Evolutionary conservation across 2,329 filamentous ascomycete species (phyloP).

Genomic region (Nannizziopsis arthrosporioides): DNA sequence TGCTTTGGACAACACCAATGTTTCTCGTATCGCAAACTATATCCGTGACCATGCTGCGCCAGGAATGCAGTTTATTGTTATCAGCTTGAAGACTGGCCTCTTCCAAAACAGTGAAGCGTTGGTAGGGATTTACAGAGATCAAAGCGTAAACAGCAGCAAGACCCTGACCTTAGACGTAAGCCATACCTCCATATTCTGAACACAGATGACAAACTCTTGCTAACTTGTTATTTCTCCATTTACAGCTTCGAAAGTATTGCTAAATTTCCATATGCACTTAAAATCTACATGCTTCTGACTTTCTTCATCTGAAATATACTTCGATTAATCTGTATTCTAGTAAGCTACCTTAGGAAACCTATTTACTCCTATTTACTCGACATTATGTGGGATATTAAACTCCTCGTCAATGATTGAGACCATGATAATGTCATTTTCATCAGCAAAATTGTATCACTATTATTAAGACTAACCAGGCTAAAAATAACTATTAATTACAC

Average conservation of each 20-base stretch:
- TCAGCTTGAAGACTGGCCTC: conserved; percentile 84
- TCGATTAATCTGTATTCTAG: not conserved
- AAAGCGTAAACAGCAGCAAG: conserved; percentile 82
- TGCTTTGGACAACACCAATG: conserved; percentile 94
- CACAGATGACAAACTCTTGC: not conserved
- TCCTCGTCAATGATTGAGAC: too few species aligned
- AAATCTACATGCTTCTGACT: not conserved
- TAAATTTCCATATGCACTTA: not conserved
- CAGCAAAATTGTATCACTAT: not conserved
- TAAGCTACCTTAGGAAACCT: too few species aligned
- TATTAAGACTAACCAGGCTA: too few species aligned
- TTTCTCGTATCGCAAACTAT: conserved; percentile 91
- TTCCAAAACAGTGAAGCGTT: conserved; percentile 95
- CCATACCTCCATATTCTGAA: conserved; percentile 17
- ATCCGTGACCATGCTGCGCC: conserved; percentile 87
- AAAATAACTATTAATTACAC: too few species aligned
- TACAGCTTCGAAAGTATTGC: conserved; percentile 18
- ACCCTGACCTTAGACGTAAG: conserved; percentile 92
- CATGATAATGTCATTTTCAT: too few species aligned
- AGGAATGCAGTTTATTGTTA: conserved; percentile 98
- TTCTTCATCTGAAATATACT: not conserved
- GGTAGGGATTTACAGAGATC: conserved; percentile 90
- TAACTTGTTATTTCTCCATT: not conserved
- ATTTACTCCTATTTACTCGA: too few species aligned
- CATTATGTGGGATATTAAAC: too few species aligned